Evolutionary conservation across 164 flowering plant species (phyloP).

Genomic region (Nelumbo lutea): DNA sequence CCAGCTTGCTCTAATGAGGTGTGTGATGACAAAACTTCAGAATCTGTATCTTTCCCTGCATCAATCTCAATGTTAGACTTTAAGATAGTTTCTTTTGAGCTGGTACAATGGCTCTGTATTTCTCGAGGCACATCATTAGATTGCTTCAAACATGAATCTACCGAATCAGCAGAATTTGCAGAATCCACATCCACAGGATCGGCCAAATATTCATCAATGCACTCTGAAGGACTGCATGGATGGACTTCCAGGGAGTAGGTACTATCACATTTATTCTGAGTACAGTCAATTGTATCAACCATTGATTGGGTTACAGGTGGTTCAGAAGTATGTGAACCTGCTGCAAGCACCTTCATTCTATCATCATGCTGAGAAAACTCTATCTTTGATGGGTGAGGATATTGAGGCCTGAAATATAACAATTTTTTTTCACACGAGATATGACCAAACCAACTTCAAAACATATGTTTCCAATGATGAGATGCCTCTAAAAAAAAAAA

Average conservation of each 20-base stretch:
- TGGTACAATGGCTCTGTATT: constrained; percentile 8
- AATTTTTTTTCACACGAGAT: not conserved
- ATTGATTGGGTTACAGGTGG: constrained; percentile 1
- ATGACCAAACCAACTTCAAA: constrained; percentile 1
- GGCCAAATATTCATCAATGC: constrained; percentile 34
- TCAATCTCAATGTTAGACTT: constrained; percentile 7
- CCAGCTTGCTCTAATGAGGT: constrained; percentile 13
- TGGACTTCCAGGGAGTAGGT: constrained; percentile 14
- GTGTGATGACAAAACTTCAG: constrained; percentile 2
- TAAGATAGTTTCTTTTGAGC: constrained; percentile 1
- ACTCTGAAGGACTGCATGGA: constrained; percentile 27
- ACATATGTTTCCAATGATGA: not conserved
- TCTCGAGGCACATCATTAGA: constrained; percentile 12
- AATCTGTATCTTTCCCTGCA: not conserved
- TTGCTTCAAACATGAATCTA: constrained; percentile 14
- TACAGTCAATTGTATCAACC: constrained; percentile 7
- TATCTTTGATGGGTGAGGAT: constrained; percentile 12
- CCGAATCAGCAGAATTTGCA: constrained; percentile 14
- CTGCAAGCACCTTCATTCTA: constrained; percentile 7
- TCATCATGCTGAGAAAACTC: constrained; percentile 14
- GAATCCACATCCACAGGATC: constrained; percentile 30
- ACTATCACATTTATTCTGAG: constrained; percentile 14
- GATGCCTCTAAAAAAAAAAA: not conserved
- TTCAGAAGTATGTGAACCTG: constrained; percentile 9
- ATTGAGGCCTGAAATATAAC: constrained; percentile 22